A percentile compares a stretch with the other conserved stretches of the same genome.
Conservation (phyloP, 495 filamentous ascomycete genomes). For the Penicillium waksmanii region DNA sequence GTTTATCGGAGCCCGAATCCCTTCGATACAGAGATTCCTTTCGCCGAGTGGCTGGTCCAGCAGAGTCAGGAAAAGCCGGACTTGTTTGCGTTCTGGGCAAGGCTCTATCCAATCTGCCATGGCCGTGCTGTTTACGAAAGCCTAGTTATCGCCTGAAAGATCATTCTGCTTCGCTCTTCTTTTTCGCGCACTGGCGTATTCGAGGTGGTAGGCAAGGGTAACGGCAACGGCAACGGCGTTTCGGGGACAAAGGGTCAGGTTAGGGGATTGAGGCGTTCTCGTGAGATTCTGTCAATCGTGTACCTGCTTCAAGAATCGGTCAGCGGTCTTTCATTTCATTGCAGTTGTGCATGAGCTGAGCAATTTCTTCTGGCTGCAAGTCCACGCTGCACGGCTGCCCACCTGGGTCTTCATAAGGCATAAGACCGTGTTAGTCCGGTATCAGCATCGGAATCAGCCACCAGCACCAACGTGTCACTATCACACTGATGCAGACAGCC, state of each 20-base stretch:
- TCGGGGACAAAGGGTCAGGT: not conserved
- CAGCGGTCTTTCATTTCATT: not conserved
- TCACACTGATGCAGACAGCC: too few species aligned
- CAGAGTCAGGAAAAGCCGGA: conserved; percentile 26
- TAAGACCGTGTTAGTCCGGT: not conserved
- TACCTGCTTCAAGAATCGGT: not conserved
- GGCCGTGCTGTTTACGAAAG: conserved; percentile 37
- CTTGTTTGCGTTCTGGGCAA: conserved; percentile 40
- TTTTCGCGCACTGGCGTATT: not conserved
- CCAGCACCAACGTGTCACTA: not conserved
- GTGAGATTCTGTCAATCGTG: not conserved
- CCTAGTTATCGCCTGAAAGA: conserved; percentile 15
- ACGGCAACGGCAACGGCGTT: not conserved
- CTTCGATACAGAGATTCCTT: conserved; percentile 34
- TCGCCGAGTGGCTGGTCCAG: conserved; percentile 41
- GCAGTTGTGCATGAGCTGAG: not conserved
- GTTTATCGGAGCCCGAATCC: conserved; percentile 40
- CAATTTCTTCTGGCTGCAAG: not conserved
- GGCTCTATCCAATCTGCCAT: conserved; percentile 44
- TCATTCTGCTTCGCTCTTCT: not conserved
- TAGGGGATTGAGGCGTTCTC: not conserved
- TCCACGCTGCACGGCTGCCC: not conserved
- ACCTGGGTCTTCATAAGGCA: not conserved
- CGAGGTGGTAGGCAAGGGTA: not conserved
- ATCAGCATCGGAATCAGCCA: not conserved